Evolutionary conservation across 768 basidiomycete species (phyloP).

Genomic region (Rubroboletus pulcherrimus): DNA sequence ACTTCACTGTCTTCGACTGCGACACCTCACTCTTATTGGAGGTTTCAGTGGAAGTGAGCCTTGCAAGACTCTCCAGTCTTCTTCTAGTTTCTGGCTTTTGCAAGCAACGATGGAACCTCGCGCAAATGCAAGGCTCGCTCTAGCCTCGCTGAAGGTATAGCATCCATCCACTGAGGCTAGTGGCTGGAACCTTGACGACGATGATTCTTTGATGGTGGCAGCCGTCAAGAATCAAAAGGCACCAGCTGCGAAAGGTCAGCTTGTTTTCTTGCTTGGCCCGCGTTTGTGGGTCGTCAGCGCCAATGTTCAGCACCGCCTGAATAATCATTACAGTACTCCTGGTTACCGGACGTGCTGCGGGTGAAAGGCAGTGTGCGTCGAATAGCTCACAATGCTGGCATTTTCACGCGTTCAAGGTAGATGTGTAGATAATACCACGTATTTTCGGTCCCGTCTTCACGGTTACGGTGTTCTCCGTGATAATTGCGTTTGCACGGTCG

Average conservation of each 20-base stretch:
- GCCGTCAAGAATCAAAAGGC: slow-evolving; percentile 47
- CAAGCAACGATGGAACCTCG: slow-evolving; percentile 24
- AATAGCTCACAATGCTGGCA: background rate
- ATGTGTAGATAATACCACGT: slow-evolving; percentile 56
- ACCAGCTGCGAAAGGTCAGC: slow-evolving; percentile 49
- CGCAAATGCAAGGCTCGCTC: slow-evolving; percentile 8
- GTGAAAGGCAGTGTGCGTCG: slow-evolving; percentile 73
- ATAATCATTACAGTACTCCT: slow-evolving; percentile 59
- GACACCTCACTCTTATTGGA: background rate
- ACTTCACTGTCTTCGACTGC: background rate
- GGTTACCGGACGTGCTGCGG: slow-evolving; percentile 85
- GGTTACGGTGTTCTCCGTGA: slow-evolving; percentile 69
- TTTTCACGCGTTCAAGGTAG: slow-evolving; percentile 5
- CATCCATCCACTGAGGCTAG: background rate
- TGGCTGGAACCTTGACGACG: background rate
- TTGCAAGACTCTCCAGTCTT: background rate
- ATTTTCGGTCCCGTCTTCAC: slow-evolving; percentile 83
- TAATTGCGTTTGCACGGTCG: slow-evolving; percentile 56
- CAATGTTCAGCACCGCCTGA: background rate
- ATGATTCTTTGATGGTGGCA: slow-evolving; percentile 10
- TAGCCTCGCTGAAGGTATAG: slow-evolving; percentile 28
- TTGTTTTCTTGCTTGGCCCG: background rate
- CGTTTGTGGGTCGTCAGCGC: background rate
- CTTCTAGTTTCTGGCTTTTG: background rate
- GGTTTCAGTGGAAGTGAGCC: background rate